These are phyloP conservation scores for Zygosaccharomyces sapae DNA, from an alignment of 1,139 yeast species.

Conservation along the genomic window DNA sequence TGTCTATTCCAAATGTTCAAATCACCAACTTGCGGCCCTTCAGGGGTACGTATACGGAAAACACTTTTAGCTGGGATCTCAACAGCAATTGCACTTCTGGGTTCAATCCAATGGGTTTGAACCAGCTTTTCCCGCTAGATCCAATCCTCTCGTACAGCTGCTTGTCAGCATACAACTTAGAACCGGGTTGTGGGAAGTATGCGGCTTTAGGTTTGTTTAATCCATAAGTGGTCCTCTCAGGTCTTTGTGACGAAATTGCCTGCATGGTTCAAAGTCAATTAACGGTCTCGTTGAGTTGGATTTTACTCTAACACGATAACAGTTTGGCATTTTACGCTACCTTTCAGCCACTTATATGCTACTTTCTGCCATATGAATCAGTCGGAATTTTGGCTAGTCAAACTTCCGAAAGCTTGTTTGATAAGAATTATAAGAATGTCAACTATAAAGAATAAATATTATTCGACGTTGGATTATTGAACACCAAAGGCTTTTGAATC, in stretches of 20 bases:
- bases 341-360: too few species aligned
- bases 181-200: constrained; percentile 52
- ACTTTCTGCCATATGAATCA: too few species aligned
- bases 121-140: constrained; percentile 30
- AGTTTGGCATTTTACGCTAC: too few species aligned
- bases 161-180: constrained; percentile 39
- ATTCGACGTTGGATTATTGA: background rate
- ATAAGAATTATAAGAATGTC: too few species aligned
- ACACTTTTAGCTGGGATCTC: constrained; percentile 56
- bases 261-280: constrained; percentile 1
- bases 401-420: too few species aligned
- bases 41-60: constrained; percentile 58
- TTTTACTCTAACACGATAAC: too few species aligned
- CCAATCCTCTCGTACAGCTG: constrained; percentile 41
- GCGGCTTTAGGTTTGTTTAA: constrained; percentile 48
- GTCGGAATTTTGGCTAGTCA: too few species aligned
- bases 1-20: constrained; percentile 59
- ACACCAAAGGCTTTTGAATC: background rate
- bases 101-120: constrained; percentile 21
- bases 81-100: constrained; percentile 48
- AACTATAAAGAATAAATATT: constrained; percentile 2
- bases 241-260: constrained; percentile 38
- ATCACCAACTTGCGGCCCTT: constrained; percentile 70
- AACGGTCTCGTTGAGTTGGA: too few species aligned
- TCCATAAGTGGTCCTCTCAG: too few species aligned